Conservation (phyloP, 2,329 filamentous ascomycete species). For the Penicillium palitans region DNA sequence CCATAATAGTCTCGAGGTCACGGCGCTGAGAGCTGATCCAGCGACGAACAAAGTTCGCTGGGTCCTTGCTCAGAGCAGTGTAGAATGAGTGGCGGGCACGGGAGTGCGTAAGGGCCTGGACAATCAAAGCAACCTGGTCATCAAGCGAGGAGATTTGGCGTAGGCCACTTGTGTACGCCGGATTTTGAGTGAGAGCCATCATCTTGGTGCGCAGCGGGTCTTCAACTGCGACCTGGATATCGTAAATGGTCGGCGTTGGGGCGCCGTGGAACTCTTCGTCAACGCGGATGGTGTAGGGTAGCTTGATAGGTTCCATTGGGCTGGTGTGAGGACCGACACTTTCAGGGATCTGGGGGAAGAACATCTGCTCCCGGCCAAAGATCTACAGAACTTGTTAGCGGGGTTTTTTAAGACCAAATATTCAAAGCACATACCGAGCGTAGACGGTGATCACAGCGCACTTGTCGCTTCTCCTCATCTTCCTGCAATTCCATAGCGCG, state of each 20-base stretch:
- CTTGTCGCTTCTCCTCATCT: conserved; percentile 89
- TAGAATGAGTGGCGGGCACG: conserved; percentile 92
- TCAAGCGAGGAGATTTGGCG: conserved; percentile 76
- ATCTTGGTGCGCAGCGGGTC: conserved; percentile 74
- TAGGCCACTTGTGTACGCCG: conserved; percentile 69
- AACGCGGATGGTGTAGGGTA: conserved; percentile 90
- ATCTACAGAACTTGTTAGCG: conserved; percentile 53
- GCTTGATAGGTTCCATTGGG: conserved; percentile 75
- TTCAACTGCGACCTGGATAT: conserved; percentile 80
- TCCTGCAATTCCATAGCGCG: conserved; percentile 82
- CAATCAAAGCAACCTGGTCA: conserved; percentile 77
- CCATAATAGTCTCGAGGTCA: conserved; percentile 83
- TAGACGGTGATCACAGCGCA: conserved; percentile 83
- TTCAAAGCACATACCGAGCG: conserved; percentile 61
- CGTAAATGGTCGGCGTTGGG: conserved; percentile 80
- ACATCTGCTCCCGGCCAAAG: conserved; percentile 72
- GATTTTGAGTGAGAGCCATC: conserved; percentile 65
- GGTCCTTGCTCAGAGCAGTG: conserved; percentile 73
- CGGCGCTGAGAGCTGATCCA: conserved; percentile 92
- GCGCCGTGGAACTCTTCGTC: conserved; percentile 78
- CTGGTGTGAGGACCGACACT: conserved; percentile 76
- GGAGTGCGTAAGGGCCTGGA: conserved; percentile 79
- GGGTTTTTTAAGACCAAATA: background rate
- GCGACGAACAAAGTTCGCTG: conserved; percentile 76
- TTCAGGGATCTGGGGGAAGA: conserved; percentile 81